Percentiles rank a stretch among this genome's conserved stretches.
phyloP scores from a whole-genome alignment of 176 grass and related monocot species.

The Tillandsia fasciculata region DNA sequence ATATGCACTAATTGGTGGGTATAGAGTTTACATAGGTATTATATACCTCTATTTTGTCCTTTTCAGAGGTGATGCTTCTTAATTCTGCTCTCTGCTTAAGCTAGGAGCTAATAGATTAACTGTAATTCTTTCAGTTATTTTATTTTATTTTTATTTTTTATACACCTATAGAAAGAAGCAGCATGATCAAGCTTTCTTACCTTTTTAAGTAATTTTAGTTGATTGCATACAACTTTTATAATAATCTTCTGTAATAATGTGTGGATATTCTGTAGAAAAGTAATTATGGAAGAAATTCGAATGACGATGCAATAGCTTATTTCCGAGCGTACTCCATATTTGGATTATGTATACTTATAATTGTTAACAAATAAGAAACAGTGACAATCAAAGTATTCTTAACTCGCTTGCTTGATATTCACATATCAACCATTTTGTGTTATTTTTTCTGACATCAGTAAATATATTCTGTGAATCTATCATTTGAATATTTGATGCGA shows the following conservation, averaged over 20 bases:
- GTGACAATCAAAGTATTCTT: too few species aligned
- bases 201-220: too few species aligned
- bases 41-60: neutral
- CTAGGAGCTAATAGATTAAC: neutral
- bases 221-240: neutral
- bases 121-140: too few species aligned
- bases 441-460: too few species aligned
- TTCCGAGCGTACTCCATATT: too few species aligned
- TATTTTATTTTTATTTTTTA: too few species aligned
- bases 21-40: neutral
- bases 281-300: neutral
- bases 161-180: too few species aligned
- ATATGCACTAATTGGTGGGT: neutral
- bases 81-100: neutral
- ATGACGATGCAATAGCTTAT: neutral
- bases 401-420: too few species aligned
- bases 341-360: too few species aligned
- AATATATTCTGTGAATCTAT: neutral
- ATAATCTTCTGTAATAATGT: neutral
- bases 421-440: too few species aligned
- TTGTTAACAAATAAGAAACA: too few species aligned
- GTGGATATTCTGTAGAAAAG: neutral
- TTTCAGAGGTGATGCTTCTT: neutral
- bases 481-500: neutral
- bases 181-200: too few species aligned